Conservation (phyloP, 441 rosid species). For the Aquilaria agallochum region DNA sequence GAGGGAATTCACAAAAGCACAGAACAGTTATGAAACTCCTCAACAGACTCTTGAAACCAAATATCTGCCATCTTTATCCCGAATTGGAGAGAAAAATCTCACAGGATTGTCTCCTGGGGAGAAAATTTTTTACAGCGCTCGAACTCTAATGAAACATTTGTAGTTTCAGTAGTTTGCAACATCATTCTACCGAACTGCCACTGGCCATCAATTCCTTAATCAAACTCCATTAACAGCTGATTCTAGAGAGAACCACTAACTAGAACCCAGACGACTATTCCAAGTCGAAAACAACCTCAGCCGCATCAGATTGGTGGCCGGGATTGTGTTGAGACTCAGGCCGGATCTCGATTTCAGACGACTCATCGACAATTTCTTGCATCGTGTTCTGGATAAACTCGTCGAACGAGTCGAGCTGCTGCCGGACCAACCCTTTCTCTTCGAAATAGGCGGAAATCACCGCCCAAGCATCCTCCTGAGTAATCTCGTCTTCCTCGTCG, state of each 20-base stretch:
- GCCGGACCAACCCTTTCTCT: conserved; percentile 93
- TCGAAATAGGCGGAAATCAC: conserved; percentile 95
- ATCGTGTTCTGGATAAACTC: conserved; percentile 96
- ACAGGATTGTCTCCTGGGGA: too few species aligned
- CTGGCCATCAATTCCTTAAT: background rate
- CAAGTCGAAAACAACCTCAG: conserved; percentile 49
- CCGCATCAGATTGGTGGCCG: conserved; percentile 83
- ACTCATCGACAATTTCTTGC: conserved; percentile 94
- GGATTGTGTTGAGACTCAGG: conserved; percentile 98
- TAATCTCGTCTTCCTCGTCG: conserved; percentile 71
- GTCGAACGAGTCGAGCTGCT: conserved; percentile 93
- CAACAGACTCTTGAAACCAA: too few species aligned
- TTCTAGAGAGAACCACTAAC: background rate
- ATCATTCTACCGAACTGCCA: background rate
- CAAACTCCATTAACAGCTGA: background rate
- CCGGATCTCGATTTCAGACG: conserved; percentile 88
- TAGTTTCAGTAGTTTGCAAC: too few species aligned
- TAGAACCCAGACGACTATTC: too few species aligned
- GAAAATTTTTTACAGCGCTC: too few species aligned
- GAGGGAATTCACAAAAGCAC: background rate
- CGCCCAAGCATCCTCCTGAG: conserved; percentile 95
- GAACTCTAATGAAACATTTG: too few species aligned
- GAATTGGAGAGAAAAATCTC: too few species aligned
- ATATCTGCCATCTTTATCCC: too few species aligned
- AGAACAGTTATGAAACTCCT: background rate